Evolutionary conservation across 768 basidiomycete species (phyloP), one percentile per base, ranked within the genome.

Genomic region (Scleroderma citrinum): DNA sequence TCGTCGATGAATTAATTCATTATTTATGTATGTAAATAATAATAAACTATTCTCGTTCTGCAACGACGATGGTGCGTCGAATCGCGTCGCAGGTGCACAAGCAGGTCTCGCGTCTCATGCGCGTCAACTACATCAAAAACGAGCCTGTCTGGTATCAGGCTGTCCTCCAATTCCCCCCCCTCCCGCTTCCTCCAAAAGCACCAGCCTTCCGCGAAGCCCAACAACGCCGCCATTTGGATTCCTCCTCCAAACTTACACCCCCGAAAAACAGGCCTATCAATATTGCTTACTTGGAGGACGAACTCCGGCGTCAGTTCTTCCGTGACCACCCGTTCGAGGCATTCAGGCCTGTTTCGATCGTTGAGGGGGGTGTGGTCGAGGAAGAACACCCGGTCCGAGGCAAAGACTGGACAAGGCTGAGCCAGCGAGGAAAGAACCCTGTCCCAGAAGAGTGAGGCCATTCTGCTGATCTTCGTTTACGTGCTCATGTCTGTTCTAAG

Each of bases 311-410:
- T 47, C 89, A 90, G 64, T 98, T 99, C 75, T 98, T 94, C 73
- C 74, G 75, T 36, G 96, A 99, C 71, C 94, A 96, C 64, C 93
- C 96, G 7, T 96, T 96, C 61, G 94, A 99, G 70, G 86, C 92
- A 2, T 88, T 94, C 68, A 76, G 94, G 37, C 82, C 92, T 2
- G 73, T 75, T 8, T 82, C 78, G 11, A 64, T 99, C 45, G 80
- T 89, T 0, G 96, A 99, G 69, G 75, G 74, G 14, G 80, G 72
- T 17, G 65, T 63, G 16, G 72, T 89, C 44, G 74, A 77, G 59
- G 69, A 74, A 17, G 71, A 77, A 37, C 80, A 85, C 58, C 74
- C 76, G 14, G 60, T 87, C 2, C 66, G 61, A 30, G 92, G 86
- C 0, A 56, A 60, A 42, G 69, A 71, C 19, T 99, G 96, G 96